Evolutionary conservation across 164 flowering plant species (phyloP).

Genomic region (Magnolia sinica): DNA sequence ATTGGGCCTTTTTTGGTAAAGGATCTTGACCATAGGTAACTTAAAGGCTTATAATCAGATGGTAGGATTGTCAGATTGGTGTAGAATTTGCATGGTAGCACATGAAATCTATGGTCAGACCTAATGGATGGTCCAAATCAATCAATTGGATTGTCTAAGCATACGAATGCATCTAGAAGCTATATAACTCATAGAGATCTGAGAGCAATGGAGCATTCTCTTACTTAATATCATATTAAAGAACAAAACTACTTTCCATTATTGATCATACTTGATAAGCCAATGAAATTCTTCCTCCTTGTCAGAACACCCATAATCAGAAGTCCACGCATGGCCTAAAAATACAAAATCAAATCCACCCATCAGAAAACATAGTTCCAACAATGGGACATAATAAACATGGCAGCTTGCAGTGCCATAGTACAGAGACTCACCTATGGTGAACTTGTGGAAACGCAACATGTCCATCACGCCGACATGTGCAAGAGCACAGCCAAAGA

Average conservation of each 20-base stretch:
- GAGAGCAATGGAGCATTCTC: neutral
- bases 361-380: neutral
- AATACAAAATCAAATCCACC: conserved; percentile 8
- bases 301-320: conserved; percentile 96
- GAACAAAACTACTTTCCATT: neutral
- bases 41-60: no score
- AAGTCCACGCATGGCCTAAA: conserved; percentile 97
- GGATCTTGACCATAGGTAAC: no score
- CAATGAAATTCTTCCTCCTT: conserved; percentile 88
- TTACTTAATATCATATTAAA: neutral
- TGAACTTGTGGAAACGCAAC: conserved; percentile 95
- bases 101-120: no score
- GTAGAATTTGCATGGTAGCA: no score
- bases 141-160: no score
- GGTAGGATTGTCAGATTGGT: no score
- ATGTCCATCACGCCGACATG: conserved; percentile 99
- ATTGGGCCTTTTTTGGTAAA: no score
- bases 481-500: conserved; percentile 97
- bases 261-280: conserved; percentile 70
- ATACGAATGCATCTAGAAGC: no score
- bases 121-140: no score
- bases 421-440: conserved; percentile 62
- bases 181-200: no score
- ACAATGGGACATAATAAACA: neutral
- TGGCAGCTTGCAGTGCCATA: neutral